Base-by-base conservation (phyloP, 495 filamentous ascomycete species). In the Bathelium albidoporum region DNA sequence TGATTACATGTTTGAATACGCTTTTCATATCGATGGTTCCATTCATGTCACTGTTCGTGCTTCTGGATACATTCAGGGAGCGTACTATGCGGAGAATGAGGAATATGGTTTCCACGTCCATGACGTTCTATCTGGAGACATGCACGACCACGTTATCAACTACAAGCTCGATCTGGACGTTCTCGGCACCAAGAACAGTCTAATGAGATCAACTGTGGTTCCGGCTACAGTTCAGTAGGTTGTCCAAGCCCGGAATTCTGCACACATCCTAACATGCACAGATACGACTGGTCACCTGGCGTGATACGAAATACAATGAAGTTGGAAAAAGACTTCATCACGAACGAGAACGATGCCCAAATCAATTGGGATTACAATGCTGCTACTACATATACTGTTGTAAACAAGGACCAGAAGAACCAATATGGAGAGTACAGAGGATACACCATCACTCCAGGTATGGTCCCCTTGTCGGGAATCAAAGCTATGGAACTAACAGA, bases 81-180 rank as follows among this genome's bases (percentile, higher is more conserved):
- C 81, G 7, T 84, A 78, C 74, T 84, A 78, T 72, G 75, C 77
- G 24, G 71, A 78, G 58, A 79, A 78, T 59, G 72, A 78, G n/a
- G 78, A 82, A 36, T 83, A 82, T 65, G 81, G 82, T n/a, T 83
- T 79, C 70, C 75, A 77, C 44, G 81, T 83, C 65, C 77, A 83
- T 62, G 79, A 85, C 58, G 71, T 72, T 39, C 70, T 83, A 1
- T 73, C 75, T 32, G 78, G 81, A n/a, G 75, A 73, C 59, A 83
- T 85, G 78, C 83, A 86, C 71, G 81, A 83, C 66, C 83, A 86
- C 63, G 80, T 84, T 5, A 70, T 85, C 28, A 83, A 82, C 69
- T 85, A 78, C 74, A 84, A 84, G 70, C 77, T 75, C 49, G 82
- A 84, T 68, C 73, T 84, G 26, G 80, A 84, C 68, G 76, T 83